Base-by-base conservation (phyloP, 2,329 filamentous ascomycete species). In the Scedosporium minutisporum region DNA sequence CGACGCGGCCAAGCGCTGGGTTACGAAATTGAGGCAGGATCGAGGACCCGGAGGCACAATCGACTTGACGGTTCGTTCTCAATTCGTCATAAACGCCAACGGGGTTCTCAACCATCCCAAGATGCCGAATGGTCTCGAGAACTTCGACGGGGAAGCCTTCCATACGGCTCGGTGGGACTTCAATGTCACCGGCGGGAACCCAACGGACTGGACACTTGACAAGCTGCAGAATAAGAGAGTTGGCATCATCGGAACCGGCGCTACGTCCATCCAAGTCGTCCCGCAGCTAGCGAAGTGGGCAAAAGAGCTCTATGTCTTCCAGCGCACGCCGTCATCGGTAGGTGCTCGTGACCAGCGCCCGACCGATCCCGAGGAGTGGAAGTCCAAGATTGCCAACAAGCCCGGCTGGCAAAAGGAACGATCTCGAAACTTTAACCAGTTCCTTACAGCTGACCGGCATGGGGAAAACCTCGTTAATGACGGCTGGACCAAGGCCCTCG, bases 261-360 rank as follows among this genome's bases (percentile, higher is more conserved):
- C 80, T 1, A 82, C 79, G 0, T 77, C 75, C 0, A 71, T 82
- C 2, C 78, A 80, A 64, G 74, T 72, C 1, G 68, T 81, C 0
- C 78, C 80, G 0, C 67, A 73, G 18, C 68, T 84, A 0, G 79
- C 77, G 1, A 73, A 77, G 57, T 80, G 74, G 63, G 77, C 80
- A 0, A 77, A 80, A 58, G 72, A 83, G 46, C 67, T 85, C 2
- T 82, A 78, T 65, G 80, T 85, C n/a, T 77, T 85, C 67, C 82
- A 85, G 68, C 77, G 82, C 2, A 85, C 82, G 2, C 81, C 82
- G 3, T 74, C 77, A 1, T 70, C 71, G 0, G 72, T 81, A 4
- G 73, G 73, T 23, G 66, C 67, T 18, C 75, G 78, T 9, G 73
- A 67, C 16, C 72, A 80, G 59, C 66, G 69, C 4, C 63, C 69